phyloP scores from a whole-genome alignment of 805 yeast genomes.

The Zygosaccharomyces siamensis region DNA sequence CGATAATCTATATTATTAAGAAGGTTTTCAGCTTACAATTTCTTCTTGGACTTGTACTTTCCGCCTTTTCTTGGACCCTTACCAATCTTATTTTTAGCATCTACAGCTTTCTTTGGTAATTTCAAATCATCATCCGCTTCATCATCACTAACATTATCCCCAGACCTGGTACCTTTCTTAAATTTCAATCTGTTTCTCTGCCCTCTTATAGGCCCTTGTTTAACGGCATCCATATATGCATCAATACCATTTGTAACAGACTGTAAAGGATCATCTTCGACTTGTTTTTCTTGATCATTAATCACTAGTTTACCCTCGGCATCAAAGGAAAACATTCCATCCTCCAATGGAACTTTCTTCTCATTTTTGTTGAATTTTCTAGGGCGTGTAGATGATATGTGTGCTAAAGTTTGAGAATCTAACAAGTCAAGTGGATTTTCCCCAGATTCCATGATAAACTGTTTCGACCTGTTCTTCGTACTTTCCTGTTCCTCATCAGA shows the following conservation, averaged over 20 bases:
- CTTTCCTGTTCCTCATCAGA: constrained; percentile 32
- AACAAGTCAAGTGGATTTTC: constrained; percentile 85
- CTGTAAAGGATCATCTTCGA: constrained; percentile 45
- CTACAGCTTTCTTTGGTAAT: constrained; percentile 20
- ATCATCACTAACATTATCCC: constrained; percentile 50
- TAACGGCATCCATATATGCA: constrained; percentile 92
- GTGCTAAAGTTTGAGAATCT: constrained; percentile 78
- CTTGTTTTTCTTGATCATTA: constrained; percentile 29
- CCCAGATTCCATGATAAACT: constrained; percentile 68
- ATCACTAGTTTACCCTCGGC: constrained; percentile 36
- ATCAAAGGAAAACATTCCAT: constrained; percentile 33
- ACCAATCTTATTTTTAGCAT: constrained; percentile 24
- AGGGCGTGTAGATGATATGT: constrained; percentile 85
- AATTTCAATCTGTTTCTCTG: constrained; percentile 87
- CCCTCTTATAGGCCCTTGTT: constrained; percentile 89
- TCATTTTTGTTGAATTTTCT: constrained; percentile 46
- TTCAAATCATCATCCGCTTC: constrained; percentile 42
- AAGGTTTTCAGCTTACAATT: constrained; percentile 14
- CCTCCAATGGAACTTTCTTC: constrained; percentile 29
- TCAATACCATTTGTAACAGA: constrained; percentile 60
- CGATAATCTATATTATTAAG: constrained; percentile 1
- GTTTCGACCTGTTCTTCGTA: constrained; percentile 36
- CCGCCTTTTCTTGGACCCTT: constrained; percentile 26
- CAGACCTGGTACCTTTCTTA: constrained; percentile 56
- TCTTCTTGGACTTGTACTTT: constrained; percentile 31